A percentile compares a stretch with the other conserved stretches of the same genome.
These are phyloP conservation scores for Lasiodiplodia gonubiensis DNA, from an alignment of 2,329 filamentous ascomycete species.

Conservation along the genomic window DNA sequence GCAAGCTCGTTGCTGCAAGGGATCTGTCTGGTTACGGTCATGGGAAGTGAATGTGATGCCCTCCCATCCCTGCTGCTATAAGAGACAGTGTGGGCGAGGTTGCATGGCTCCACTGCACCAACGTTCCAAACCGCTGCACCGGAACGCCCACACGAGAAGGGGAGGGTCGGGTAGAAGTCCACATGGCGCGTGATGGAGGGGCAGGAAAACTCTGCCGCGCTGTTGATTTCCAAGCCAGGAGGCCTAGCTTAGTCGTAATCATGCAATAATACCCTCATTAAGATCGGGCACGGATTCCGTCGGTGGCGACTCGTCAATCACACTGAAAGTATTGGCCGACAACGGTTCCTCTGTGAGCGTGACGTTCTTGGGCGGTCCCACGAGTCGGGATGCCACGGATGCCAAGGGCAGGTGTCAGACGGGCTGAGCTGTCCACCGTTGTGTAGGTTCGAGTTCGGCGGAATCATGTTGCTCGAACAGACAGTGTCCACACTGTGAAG, in stretches of 20 bases:
- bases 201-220: background rate
- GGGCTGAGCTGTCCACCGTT: background rate
- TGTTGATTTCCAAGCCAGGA: background rate
- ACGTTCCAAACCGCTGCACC: background rate
- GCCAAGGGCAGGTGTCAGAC: background rate
- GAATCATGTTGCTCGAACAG: background rate
- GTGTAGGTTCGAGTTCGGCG: background rate
- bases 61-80: background rate
- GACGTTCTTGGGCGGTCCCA: background rate
- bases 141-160: background rate
- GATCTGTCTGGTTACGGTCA: background rate
- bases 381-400: slow-evolving; percentile 4
- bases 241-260: background rate
- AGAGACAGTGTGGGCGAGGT: background rate
- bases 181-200: background rate
- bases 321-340: background rate
- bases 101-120: background rate
- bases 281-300: background rate
- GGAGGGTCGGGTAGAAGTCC: background rate
- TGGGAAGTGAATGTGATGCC: background rate
- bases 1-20: background rate
- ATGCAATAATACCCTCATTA: slow-evolving; percentile 2
- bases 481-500: background rate
- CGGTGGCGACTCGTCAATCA: background rate
- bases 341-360: background rate